phyloP scores from a whole-genome alignment of 176 grass and related monocot species.

The Hordeum marinum region DNA sequence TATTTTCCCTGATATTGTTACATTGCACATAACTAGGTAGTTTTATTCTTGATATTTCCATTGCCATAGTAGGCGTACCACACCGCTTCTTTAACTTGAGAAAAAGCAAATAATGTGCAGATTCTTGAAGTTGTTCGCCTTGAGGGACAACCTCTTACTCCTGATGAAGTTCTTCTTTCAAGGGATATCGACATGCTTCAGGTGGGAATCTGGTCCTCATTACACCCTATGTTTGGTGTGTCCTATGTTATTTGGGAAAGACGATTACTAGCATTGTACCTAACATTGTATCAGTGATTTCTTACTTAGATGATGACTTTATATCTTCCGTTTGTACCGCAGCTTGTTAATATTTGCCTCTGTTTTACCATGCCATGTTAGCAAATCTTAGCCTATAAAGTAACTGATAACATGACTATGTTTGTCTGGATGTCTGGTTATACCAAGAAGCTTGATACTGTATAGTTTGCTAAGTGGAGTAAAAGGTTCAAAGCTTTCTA shows the following conservation, averaged over 20 bases:
- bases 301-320: not conserved
- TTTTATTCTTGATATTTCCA: not conserved
- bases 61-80: not conserved
- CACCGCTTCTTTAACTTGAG: not conserved
- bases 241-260: not conserved
- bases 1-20: not conserved
- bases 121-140: constrained; percentile 94
- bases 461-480: not conserved
- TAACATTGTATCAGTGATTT: not conserved
- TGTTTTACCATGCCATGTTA: not conserved
- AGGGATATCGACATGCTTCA: constrained; percentile 87
- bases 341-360: not conserved
- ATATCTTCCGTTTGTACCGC: not conserved
- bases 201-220: constrained; percentile 26
- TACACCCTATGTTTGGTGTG: not conserved
- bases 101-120: constrained; percentile 36
- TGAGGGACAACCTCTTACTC: constrained; percentile 69
- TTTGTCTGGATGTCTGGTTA: not conserved
- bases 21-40: not conserved
- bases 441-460: not conserved
- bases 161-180: constrained; percentile 68
- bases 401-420: not conserved
- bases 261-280: not conserved
- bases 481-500: not conserved
- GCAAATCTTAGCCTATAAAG: not conserved